A percentile compares a stretch with the other conserved stretches of the same genome.
These are phyloP conservation scores for Naematelia encephala DNA, from an alignment of 768 basidiomycete genomes.

Conservation along the genomic window DNA sequence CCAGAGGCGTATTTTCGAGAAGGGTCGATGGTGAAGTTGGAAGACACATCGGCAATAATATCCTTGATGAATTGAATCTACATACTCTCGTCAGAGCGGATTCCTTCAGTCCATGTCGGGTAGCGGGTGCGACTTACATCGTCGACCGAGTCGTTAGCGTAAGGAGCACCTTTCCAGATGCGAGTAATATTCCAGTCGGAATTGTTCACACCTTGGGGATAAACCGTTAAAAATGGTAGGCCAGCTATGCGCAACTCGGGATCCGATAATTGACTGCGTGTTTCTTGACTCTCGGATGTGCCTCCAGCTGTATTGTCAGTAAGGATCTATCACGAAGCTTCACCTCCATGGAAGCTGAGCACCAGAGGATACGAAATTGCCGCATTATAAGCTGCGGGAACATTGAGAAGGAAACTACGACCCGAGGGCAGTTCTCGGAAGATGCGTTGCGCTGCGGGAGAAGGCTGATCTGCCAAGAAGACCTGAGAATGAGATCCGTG, in stretches of 20 bases:
- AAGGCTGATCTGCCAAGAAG: not conserved
- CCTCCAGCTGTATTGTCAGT: slow-evolving; percentile 18
- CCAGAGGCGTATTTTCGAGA: slow-evolving; percentile 30
- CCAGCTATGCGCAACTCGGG: slow-evolving; percentile 17
- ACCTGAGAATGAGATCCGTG: not conserved
- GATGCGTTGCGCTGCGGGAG: not conserved
- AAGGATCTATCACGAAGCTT: slow-evolving; percentile 2
- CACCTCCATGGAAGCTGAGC: slow-evolving; percentile 34
- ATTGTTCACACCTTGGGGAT: slow-evolving; percentile 30
- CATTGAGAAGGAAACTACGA: slow-evolving; percentile 14
- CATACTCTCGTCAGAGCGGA: no score
- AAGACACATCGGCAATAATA: slow-evolving; percentile 25
- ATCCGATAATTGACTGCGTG: slow-evolving; percentile 22
- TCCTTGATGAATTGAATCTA: slow-evolving; percentile 39
- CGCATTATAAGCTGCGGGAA: slow-evolving; percentile 12
- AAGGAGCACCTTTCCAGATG: slow-evolving; percentile 29
- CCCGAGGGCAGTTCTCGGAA: slow-evolving; percentile 9
- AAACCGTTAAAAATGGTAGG: slow-evolving; percentile 24
- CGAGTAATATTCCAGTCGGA: slow-evolving; percentile 24
- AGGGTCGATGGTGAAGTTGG: slow-evolving; percentile 24
- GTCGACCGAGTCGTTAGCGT: slow-evolving; percentile 27
- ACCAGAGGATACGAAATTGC: slow-evolving; percentile 20
- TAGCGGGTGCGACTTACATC: slow-evolving; percentile 19
- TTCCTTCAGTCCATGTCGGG: not conserved
- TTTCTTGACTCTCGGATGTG: slow-evolving; percentile 20